Percentiles rank a stretch among this genome's conserved stretches.
phyloP scores from a whole-genome alignment of 2,329 filamentous ascomycete species.

The Exophiala calicioides region DNA sequence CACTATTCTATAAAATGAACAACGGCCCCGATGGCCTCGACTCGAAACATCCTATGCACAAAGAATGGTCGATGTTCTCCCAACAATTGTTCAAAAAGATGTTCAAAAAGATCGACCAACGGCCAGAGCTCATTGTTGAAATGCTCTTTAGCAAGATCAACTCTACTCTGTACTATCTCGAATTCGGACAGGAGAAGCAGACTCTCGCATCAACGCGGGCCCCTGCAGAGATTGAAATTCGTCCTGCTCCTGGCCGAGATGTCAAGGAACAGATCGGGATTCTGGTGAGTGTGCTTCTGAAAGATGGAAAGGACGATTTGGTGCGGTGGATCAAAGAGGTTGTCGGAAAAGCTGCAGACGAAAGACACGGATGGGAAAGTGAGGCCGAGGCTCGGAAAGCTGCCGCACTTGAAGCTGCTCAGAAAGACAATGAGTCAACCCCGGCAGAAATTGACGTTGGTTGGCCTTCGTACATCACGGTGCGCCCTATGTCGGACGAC shows the following conservation, averaged over 20 bases:
- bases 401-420: conserved; percentile 17
- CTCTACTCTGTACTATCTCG: conserved; percentile 79
- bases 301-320: conserved; percentile 73
- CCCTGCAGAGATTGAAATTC: conserved; percentile 81
- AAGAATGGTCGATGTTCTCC: conserved; percentile 88
- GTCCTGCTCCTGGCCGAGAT: conserved; percentile 63
- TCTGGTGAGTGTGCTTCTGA: conserved; percentile 74
- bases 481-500: conserved; percentile 45
- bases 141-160: conserved; percentile 93
- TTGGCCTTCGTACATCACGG: conserved; percentile 23
- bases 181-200: conserved; percentile 86
- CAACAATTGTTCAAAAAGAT: conserved; percentile 81
- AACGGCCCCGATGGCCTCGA: conserved; percentile 81
- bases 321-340: conserved; percentile 80
- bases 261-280: conserved; percentile 74
- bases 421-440: conserved; percentile 25
- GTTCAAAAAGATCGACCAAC: conserved; percentile 79
- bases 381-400: conserved; percentile 58
- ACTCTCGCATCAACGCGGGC: conserved; percentile 66
- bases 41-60: conserved; percentile 65
- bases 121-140: conserved; percentile 83
- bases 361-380: conserved; percentile 76
- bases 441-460: conserved; percentile 34
- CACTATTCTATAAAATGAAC: conserved; percentile 85
- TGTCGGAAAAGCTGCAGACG: conserved; percentile 66